These are phyloP conservation scores for Ophiostoma sp. DNA, from an alignment of 2,329 filamentous ascomycete genomes.

Conservation along the genomic window DNA sequence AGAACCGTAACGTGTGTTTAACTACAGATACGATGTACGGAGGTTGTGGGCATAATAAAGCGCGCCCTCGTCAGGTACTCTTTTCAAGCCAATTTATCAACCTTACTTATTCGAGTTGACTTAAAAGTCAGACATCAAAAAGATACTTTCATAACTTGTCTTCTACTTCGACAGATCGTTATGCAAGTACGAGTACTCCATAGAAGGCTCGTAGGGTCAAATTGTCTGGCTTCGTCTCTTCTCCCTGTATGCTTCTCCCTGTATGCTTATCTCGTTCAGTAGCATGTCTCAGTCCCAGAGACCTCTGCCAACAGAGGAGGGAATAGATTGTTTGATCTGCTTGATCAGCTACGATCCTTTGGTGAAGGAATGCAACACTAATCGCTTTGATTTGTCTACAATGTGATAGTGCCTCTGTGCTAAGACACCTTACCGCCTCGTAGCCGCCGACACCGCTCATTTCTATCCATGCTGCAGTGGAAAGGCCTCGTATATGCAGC, in stretches of 20 bases:
- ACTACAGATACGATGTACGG: neutral
- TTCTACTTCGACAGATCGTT: too few relatives aligned
- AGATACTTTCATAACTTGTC: too few relatives aligned
- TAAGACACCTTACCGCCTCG: neutral
- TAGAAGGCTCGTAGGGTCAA: neutral
- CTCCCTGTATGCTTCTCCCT: neutral
- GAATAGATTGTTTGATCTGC: neutral
- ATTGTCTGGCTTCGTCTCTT: neutral
- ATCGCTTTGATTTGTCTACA: neutral
- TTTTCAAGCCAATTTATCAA: too few relatives aligned
- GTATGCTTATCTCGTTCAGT: neutral
- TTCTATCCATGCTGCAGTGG: neutral
- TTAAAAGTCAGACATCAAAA: too few relatives aligned
- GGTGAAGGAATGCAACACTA: neutral
- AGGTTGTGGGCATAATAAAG: too few relatives aligned
- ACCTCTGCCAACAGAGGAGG: neutral
- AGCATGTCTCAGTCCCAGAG: neutral
- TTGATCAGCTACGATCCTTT: neutral
- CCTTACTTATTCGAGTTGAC: too few relatives aligned
- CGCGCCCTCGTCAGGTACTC: too few relatives aligned
- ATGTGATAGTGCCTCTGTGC: neutral
- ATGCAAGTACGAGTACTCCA: too few relatives aligned
- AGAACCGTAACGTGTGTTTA: neutral
- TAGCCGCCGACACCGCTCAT: conserved; percentile 9
- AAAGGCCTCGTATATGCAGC: neutral